phyloP scores from a whole-genome alignment of 108 stramenopile species.

The Parietichytrium sp. region DNA sequence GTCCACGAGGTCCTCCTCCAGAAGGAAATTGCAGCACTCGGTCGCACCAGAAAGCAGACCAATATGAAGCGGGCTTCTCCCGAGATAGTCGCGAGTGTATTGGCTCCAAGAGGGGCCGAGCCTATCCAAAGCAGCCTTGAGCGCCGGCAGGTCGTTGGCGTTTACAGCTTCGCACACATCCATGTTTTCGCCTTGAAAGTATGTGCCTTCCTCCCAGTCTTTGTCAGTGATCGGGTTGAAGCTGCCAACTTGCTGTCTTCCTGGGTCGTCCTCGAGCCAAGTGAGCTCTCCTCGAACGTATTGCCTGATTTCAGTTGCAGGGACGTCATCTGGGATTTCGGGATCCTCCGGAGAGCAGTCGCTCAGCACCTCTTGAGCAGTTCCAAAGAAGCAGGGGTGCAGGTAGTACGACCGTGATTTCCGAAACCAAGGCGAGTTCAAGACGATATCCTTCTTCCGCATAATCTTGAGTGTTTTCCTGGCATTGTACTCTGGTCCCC shows the following conservation, averaged over 20 bases:
- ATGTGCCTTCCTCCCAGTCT: slow-evolving; percentile 47
- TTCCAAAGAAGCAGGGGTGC: slow-evolving; percentile 47
- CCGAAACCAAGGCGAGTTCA: slow-evolving; percentile 48
- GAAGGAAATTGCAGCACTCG: neutral
- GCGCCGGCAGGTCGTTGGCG: neutral
- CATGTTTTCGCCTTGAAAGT: slow-evolving; percentile 10
- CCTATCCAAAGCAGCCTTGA: neutral
- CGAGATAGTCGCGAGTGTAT: neutral
- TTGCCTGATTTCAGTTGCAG: neutral
- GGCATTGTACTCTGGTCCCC: slow-evolving; percentile 50
- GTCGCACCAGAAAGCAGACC: neutral
- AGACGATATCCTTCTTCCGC: slow-evolving; percentile 39
- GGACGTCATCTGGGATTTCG: slow-evolving; percentile 42
- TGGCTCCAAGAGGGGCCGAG: neutral
- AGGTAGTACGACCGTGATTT: slow-evolving; percentile 41
- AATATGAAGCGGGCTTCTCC: slow-evolving; percentile 17
- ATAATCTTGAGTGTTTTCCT: slow-evolving; percentile 45
- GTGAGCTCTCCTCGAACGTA: slow-evolving; percentile 43
- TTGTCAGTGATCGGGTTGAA: slow-evolving; percentile 48
- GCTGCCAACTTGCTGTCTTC: slow-evolving; percentile 48
- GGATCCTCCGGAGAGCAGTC: slow-evolving; percentile 49
- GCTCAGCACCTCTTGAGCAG: slow-evolving; percentile 43
- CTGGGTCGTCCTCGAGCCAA: slow-evolving; percentile 49
- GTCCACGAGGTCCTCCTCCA: neutral
- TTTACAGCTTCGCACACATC: neutral